Conservation (phyloP, 2,329 filamentous ascomycete species). For the Cordyceps fumosorosea region DNA sequence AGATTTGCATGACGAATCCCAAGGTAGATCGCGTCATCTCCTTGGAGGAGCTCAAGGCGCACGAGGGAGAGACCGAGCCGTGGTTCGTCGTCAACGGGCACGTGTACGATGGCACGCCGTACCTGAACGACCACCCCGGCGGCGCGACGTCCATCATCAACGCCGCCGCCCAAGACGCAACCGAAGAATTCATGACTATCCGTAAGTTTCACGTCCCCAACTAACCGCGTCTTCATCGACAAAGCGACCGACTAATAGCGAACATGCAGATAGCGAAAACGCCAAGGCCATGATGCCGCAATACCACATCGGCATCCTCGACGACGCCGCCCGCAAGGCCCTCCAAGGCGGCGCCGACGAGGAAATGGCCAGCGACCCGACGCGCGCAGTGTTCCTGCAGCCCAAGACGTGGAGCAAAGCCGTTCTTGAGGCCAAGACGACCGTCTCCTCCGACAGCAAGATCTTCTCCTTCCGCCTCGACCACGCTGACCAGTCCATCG, state of each 20-base stretch:
- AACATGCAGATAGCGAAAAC: constrained; percentile 73
- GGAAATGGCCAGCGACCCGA: constrained; percentile 30
- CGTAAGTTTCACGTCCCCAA: constrained; percentile 50
- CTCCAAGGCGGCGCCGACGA: constrained; percentile 39
- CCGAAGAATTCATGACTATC: constrained; percentile 87
- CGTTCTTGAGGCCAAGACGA: constrained; percentile 59
- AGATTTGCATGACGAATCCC: constrained; percentile 73
- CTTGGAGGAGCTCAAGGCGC: constrained; percentile 64
- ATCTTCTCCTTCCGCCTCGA: constrained; percentile 78
- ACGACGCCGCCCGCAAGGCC: constrained; percentile 46
- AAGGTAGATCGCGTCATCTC: constrained; percentile 56
- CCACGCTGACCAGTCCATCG: constrained; percentile 61
- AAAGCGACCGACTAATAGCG: not conserved
- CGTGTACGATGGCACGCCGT: constrained; percentile 79
- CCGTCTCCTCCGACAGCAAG: constrained; percentile 68
- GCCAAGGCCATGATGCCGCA: constrained; percentile 83
- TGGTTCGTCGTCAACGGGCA: constrained; percentile 89
- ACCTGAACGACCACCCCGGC: constrained; percentile 76
- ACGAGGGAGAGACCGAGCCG: constrained; percentile 57
- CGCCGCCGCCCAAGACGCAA: constrained; percentile 73
- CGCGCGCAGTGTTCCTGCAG: constrained; percentile 61
- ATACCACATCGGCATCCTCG: constrained; percentile 78
- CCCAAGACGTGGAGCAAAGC: constrained; percentile 68
- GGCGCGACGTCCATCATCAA: constrained; percentile 78
- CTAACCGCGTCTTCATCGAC: not conserved